Evolutionary conservation across 805 yeast species (phyloP).

Genomic region (Ogataea parapolymorpha): DNA sequence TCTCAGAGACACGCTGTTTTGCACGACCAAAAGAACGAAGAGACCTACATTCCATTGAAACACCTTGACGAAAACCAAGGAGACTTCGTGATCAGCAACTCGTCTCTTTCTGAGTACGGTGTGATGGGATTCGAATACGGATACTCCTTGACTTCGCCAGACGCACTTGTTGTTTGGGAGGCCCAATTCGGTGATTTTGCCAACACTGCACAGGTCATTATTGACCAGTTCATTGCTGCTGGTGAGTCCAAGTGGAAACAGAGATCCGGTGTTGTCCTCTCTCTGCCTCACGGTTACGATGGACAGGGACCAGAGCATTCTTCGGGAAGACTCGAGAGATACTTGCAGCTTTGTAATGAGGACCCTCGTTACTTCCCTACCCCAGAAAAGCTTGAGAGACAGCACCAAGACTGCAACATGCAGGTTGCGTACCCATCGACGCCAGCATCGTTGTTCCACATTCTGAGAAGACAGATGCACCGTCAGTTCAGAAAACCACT

Average conservation of each 20-base stretch:
- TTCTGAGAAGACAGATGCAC: slow-evolving; percentile 98
- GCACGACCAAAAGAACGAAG: slow-evolving; percentile 90
- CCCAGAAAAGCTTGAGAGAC: slow-evolving; percentile 84
- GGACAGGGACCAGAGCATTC: slow-evolving; percentile 99
- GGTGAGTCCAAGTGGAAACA: slow-evolving; percentile 99
- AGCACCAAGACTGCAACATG: slow-evolving; percentile 98
- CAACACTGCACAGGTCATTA: slow-evolving; percentile 96
- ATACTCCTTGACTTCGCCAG: slow-evolving; percentile 96
- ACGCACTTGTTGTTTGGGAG: slow-evolving; percentile 97
- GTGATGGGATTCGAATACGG: slow-evolving; percentile 99
- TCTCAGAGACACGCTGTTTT: slow-evolving; percentile 98
- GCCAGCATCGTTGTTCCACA: slow-evolving; percentile 94
- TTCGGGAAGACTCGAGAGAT: slow-evolving; percentile 95
- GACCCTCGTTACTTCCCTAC: slow-evolving; percentile 94
- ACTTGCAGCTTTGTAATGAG: slow-evolving; percentile 92
- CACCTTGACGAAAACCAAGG: slow-evolving; percentile 78
- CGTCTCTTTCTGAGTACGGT: slow-evolving; percentile 97
- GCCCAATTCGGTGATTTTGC: slow-evolving; percentile 99
- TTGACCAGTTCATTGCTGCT: slow-evolving; percentile 94
- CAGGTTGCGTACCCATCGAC: slow-evolving; percentile 98
- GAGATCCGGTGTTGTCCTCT: slow-evolving; percentile 92
- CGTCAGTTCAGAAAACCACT: slow-evolving; percentile 97
- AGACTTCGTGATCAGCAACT: slow-evolving; percentile 84
- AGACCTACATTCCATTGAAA: slow-evolving; percentile 80
- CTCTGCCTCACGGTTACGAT: slow-evolving; percentile 98